Evolutionary conservation across 768 basidiomycete species (phyloP).

Genomic region (Coprinellus aureogranulatus): DNA sequence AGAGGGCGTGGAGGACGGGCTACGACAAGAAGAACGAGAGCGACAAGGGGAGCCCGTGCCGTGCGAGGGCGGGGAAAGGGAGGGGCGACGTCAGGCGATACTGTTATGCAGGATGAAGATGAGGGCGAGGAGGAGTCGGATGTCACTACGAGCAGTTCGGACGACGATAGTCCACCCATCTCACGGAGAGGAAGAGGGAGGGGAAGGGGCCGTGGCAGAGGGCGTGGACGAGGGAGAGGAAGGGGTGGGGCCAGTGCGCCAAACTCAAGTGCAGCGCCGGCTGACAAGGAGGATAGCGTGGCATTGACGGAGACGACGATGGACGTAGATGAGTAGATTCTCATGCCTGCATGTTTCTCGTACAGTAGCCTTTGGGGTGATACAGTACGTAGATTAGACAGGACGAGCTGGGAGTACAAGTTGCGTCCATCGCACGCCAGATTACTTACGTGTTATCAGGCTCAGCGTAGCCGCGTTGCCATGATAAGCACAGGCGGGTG

Average conservation of each 20-base stretch:
- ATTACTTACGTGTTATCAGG: too few species aligned
- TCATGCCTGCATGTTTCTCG: too few species aligned
- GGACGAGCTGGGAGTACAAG: too few species aligned
- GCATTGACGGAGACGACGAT: slow-evolving; percentile 30
- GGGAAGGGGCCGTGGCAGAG: slow-evolving; percentile 30
- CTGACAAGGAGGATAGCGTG: slow-evolving; percentile 18
- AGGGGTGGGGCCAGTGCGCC: slow-evolving; percentile 12
- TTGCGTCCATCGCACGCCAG: too few species aligned
- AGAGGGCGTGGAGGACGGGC: slow-evolving; percentile 26
- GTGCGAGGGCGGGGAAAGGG: slow-evolving; percentile 5
- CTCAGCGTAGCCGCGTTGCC: too few species aligned
- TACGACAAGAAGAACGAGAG: slow-evolving; percentile 23
- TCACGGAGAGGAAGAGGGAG: slow-evolving; percentile 31
- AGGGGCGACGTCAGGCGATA: slow-evolving; percentile 12
- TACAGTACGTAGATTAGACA: too few species aligned
- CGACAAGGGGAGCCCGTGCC: slow-evolving; percentile 5
- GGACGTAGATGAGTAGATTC: slow-evolving; percentile 14
- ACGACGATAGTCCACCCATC: slow-evolving; percentile 10
- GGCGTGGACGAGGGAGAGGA: slow-evolving; percentile 25
- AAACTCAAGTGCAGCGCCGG: slow-evolving; percentile 16
- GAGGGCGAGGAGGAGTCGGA: slow-evolving; percentile 18
- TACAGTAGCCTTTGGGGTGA: too few species aligned
- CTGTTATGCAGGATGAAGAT: slow-evolving; percentile 15
- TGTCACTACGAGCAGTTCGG: slow-evolving; percentile 1
- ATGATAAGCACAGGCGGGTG: too few species aligned